A percentile compares a stretch with the other conserved stretches of the same genome.
These are phyloP conservation scores for Isatis lusitanica DNA, from an alignment of 441 rosid genomes.

Conservation along the genomic window DNA sequence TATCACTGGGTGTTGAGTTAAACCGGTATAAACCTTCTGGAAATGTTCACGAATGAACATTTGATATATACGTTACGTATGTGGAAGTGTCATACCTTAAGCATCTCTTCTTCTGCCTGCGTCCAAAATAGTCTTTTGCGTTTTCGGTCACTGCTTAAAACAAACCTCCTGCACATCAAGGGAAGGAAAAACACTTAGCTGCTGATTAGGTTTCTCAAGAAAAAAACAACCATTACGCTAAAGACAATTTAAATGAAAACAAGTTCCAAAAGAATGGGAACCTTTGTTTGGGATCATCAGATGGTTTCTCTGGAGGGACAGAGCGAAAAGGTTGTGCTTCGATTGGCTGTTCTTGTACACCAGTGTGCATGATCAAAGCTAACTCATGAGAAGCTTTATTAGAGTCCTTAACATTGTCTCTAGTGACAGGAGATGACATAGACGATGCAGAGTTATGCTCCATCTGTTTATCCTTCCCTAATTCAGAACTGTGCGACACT, in stretches of 20 bases:
- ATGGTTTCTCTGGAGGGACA: not conserved
- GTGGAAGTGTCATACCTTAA: slow-evolving; percentile 41
- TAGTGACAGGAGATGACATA: slow-evolving; percentile 20
- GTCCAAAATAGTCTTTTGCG: slow-evolving; percentile 53
- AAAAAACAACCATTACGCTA: not conserved
- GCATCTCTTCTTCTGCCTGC: slow-evolving; percentile 57
- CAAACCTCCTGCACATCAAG: slow-evolving; percentile 14
- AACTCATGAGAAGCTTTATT: slow-evolving; percentile 22
- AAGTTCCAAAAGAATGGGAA: not conserved
- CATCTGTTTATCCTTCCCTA: not conserved
- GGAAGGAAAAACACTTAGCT: slow-evolving; percentile 9
- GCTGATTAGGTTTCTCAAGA: slow-evolving; percentile 23
- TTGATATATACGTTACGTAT: not conserved
- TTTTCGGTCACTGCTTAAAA: slow-evolving; percentile 30
- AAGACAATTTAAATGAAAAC: not conserved
- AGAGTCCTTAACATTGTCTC: not conserved
- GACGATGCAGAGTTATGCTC: not conserved
- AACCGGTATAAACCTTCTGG: not conserved
- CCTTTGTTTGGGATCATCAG: slow-evolving; percentile 6
- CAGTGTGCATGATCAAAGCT: slow-evolving; percentile 21
- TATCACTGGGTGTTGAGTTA: too few relatives aligned
- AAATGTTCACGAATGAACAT: not conserved
- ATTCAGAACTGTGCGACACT: not conserved
- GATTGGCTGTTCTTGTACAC: not conserved
- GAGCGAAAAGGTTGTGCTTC: not conserved